Percentiles rank a stretch among this genome's conserved stretches.
Evolutionary conservation across 257 asterid species (phyloP).

Genomic region (Pogostemon cablin): DNA sequence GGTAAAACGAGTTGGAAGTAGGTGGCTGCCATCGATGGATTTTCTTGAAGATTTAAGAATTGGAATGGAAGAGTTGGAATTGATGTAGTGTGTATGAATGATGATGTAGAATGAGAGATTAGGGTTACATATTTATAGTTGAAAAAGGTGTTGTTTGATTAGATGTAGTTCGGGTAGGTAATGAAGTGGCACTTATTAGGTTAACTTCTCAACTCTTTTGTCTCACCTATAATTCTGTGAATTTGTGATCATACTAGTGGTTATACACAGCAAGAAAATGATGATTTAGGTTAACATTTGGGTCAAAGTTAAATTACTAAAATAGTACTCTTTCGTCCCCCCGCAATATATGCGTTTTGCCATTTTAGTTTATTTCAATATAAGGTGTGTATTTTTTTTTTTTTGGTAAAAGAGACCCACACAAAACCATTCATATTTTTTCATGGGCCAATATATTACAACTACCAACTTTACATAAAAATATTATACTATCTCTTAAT

Average conservation of each 20-base stretch:
- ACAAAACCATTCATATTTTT: too few species aligned
- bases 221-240: neutral
- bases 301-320: too few species aligned
- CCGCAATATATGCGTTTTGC: too few species aligned
- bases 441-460: too few species aligned
- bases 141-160: constrained; percentile 9
- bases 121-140: constrained; percentile 21
- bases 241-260: neutral
- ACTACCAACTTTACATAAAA: too few species aligned
- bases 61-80: neutral
- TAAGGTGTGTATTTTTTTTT: too few species aligned
- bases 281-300: too few species aligned
- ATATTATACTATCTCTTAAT: too few species aligned
- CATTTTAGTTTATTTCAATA: too few species aligned
- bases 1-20: neutral
- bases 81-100: neutral
- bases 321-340: too few species aligned
- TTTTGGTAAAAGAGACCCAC: too few species aligned
- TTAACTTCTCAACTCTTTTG: neutral
- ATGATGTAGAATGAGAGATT: neutral
- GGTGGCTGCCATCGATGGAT: constrained; percentile 28
- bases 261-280: neutral
- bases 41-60: neutral
- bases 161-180: constrained; percentile 22
- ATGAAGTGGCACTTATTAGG: constrained; percentile 7